Evolutionary conservation across 345 rosid genomes (phyloP).

Genomic region (Isatis tinctoria): DNA sequence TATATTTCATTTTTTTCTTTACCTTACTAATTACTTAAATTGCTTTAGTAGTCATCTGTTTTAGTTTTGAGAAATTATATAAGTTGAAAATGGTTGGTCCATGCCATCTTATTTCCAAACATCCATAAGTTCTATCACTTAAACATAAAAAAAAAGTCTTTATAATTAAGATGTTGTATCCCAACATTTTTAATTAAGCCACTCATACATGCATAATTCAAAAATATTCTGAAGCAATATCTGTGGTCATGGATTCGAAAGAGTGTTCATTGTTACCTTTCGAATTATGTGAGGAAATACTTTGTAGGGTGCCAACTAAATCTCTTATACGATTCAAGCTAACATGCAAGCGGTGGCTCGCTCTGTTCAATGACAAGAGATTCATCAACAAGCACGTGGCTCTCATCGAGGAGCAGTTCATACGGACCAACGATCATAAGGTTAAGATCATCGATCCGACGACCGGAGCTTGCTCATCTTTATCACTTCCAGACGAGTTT

Average conservation of each 20-base stretch:
- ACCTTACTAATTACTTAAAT: background rate
- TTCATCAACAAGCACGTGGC: constrained; percentile 18
- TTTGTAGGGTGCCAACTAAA: constrained; percentile 16
- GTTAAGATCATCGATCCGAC: constrained; percentile 4
- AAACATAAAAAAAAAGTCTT: background rate
- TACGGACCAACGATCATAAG: background rate
- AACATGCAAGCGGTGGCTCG: constrained; percentile 15
- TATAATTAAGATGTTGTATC: background rate
- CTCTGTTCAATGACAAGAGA: constrained; percentile 9
- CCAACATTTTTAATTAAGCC: background rate
- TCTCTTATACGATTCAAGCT: constrained; percentile 15
- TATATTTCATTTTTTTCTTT: background rate
- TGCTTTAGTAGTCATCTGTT: background rate
- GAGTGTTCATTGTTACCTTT: constrained; percentile 1
- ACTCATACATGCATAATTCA: background rate
- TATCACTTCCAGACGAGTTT: constrained; percentile 13
- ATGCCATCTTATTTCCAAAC: background rate
- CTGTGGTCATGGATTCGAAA: constrained; percentile 8
- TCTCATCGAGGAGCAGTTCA: background rate
- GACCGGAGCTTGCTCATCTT: background rate
- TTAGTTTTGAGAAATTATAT: background rate
- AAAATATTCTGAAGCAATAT: background rate
- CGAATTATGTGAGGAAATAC: constrained; percentile 16
- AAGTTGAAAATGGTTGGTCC: background rate
- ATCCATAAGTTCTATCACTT: background rate